Base-by-base conservation (phyloP, 2,329 filamentous ascomycete genomes). In the Trichophyton verrucosum region DNA sequence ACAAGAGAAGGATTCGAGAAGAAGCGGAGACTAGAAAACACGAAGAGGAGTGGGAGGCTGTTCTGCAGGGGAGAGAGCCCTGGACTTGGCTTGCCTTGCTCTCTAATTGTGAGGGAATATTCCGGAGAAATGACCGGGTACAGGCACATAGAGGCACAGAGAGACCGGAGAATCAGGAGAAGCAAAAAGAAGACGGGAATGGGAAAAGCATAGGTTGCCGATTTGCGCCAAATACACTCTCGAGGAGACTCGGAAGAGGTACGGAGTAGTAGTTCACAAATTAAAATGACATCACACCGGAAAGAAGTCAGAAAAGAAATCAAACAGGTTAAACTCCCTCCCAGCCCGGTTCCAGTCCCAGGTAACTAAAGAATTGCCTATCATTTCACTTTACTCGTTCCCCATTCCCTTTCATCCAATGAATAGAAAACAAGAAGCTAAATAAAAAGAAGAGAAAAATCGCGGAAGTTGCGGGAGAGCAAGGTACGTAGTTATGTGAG, bases 361-460 rank as follows among this genome's bases (percentile, higher is more conserved):
- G 38, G 38, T 22, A 38, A 38, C 33, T 38, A 38, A 57, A 57
- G 33, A 57, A 38, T 38, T 57, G 55, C 38, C 17, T 57, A 30
- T 57, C 49, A 42, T 57, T 20, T 57, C 55, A 22, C 55, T 57
- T 57, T 17, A 57, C 55, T 42, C 55, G 22, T 57, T 57, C 30
- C 55, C 55, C 38, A 40, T 57, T 30, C n/a, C 55, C 55, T 33
- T 53, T 53, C 49, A 53, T 53, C 49, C 49, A 53, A 53, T 30
- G 15, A 33, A 53, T 53, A 53, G 49, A 53, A 38, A 53, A 53
- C 49, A 53, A 53, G 49, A 53, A 53, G 49, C 49, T 53, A 53
- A 53, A n/a, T n/a, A n/a, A 47, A 47, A 46, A 20, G n/a, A 46
- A 17, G 17, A 17, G 17, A 8, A 22, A 46, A 24, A 30, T 11